Base-by-base conservation (phyloP, 1,139 yeast genomes). In the Sugiyamaella pinicola region DNA sequence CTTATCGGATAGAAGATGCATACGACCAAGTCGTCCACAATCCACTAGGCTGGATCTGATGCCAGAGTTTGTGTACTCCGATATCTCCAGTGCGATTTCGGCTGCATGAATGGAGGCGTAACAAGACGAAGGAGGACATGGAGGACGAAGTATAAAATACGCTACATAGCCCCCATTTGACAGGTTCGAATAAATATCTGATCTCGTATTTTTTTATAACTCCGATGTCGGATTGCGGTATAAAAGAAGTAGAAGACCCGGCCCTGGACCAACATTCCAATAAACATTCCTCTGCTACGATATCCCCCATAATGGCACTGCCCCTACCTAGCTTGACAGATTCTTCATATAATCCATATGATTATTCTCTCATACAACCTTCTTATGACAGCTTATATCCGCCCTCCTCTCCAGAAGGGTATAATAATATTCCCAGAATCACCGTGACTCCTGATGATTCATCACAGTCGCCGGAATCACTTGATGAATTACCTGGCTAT, bases 321-420 rank as follows among this genome's bases (percentile, higher is more conserved):
- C 53, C 26, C 43, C 61, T 47, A 52, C 53, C 51, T 51, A 34
- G 47, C 22, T 18, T 34, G 17, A 2, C 35, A 31, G 17, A 8
- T 13, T 31, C n/a, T n/a, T n/a, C n/a, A n/a, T 31, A 13, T 38
- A 17, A 13, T 26, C 8, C 44, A 13, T 10, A 18, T 17, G 34
- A 15, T n/a, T 17, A 31, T 31, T 13, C n/a, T 17, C 17, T 17
- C 13, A n/a, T 6, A 5, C 31, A 22, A 3, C 44, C 44, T 40
- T 40, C 44, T 19, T 19, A 29, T 28, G 34, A 47, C 10, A 29
- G 50, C 22, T 29, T 26, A 21, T 26, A 18, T 17, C 37, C 42
- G n/a, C n/a, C n/a, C n/a, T n/a, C n/a, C 31, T 38, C 31, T 18
- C 41, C 19, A 8, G 50, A 39, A 12, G 34, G 21, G 28, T 12